Conservation (phyloP, 306 rosid genomes). For the Inga laurina region DNA sequence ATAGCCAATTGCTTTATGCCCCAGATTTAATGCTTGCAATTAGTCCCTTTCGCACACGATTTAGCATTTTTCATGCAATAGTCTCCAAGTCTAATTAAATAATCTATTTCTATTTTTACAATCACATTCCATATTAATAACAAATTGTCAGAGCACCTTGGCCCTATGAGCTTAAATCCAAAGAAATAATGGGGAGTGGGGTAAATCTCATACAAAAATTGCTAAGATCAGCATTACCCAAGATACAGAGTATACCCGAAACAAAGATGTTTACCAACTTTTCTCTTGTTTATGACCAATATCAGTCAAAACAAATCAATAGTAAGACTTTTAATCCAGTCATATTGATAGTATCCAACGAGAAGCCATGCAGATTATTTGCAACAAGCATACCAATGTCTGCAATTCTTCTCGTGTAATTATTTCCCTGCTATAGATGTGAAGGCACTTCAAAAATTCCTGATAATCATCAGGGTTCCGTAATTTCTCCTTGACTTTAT, state of each 20-base stretch:
- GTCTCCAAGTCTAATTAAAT: too few relatives aligned
- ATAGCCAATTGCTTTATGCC: constrained; percentile 1
- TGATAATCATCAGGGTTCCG: constrained; percentile 79
- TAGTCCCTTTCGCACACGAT: constrained; percentile 18
- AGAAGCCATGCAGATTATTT: neutral
- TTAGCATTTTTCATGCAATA: neutral
- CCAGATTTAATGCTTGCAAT: neutral
- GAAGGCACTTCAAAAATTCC: constrained; percentile 95
- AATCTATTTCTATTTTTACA: neutral
- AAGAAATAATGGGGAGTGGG: neutral
- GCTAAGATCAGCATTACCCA: neutral
- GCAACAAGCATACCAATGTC: constrained; percentile 67
- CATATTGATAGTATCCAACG: neutral
- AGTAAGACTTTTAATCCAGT: neutral
- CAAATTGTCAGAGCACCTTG: neutral
- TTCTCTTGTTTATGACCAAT: neutral
- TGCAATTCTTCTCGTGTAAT: constrained; percentile 82
- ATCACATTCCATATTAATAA: neutral
- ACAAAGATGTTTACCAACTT: neutral
- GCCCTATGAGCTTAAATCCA: neutral
- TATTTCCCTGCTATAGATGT: constrained; percentile 94
- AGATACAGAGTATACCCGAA: neutral
- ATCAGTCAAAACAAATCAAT: neutral
- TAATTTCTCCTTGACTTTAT: constrained; percentile 89
- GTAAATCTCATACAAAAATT: neutral